Percentiles rank a stretch among this genome's conserved stretches.
These are phyloP conservation scores for Rhazya stricta DNA, from an alignment of 257 asterid species.

Conservation along the genomic window DNA sequence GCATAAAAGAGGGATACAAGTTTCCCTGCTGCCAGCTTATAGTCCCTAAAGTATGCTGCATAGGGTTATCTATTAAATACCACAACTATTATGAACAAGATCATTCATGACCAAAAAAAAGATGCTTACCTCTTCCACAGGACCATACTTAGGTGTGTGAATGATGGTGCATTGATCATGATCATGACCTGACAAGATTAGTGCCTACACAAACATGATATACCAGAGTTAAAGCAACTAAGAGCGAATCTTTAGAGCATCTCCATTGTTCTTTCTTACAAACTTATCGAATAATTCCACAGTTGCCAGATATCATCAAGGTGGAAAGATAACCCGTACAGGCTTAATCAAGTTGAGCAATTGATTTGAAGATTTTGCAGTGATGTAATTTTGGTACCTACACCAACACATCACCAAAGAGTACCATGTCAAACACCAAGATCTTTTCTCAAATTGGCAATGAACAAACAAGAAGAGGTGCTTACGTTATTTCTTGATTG, in stretches of 20 bases:
- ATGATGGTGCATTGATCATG: slow-evolving; percentile 89
- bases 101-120: slow-evolving; percentile 3
- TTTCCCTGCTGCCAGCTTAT: slow-evolving; percentile 99
- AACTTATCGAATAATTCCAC: background rate
- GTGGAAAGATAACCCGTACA: slow-evolving; percentile 46
- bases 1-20: slow-evolving; percentile 88
- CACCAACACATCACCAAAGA: slow-evolving; percentile 20
- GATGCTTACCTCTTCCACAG: slow-evolving; percentile 60
- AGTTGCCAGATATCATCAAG: slow-evolving; percentile 18
- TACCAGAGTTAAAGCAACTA: slow-evolving; percentile 20
- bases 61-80: slow-evolving; percentile 28
- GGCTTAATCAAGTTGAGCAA: slow-evolving; percentile 68
- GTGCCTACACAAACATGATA: slow-evolving; percentile 42
- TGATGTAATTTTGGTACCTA: slow-evolving; percentile 90
- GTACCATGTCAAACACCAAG: slow-evolving; percentile 12
- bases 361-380: slow-evolving; percentile 42
- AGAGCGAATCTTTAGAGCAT: background rate
- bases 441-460: slow-evolving; percentile 10
- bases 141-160: slow-evolving; percentile 51
- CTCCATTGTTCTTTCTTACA: background rate
- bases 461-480: slow-evolving; percentile 19
- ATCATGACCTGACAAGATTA: slow-evolving; percentile 91
- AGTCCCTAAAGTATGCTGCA: slow-evolving; percentile 97
- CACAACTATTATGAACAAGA: slow-evolving; percentile 6
- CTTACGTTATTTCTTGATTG: slow-evolving; percentile 64